Base-by-base conservation (phyloP, 1,139 yeast species). In the Geotrichum australiense region DNA sequence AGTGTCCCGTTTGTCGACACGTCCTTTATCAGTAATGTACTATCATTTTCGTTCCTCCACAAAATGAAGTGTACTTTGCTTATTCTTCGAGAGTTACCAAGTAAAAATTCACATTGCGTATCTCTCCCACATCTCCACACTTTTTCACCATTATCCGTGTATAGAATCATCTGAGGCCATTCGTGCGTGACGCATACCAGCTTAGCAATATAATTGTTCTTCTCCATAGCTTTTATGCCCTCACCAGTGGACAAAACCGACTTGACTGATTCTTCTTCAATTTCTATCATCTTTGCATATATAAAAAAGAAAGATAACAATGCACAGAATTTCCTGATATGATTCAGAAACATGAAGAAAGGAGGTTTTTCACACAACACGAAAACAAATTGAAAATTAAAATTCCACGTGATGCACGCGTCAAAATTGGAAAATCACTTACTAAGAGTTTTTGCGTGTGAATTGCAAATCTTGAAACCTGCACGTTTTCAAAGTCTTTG, bases 91-190 rank as follows among this genome's bases (percentile, higher is more conserved):
- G 86, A 75, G 31, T 75, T 70, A 2, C 75, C 76, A 37, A 80
- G 68, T 42, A 71, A 64, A 55, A 85, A 86, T 47, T 81, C 82
- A 45, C 84, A 81, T 14, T 63, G 59, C 1, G 58, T 58, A 47
- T 81, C 76, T 47, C 97, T 70, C 0, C 97, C 97, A 61, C 86
- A 78, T 1, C 68, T 58, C 96, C 96, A 89, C 94, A 87, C 35
- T 73, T 86, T 25, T 84, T 86, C 95, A 69, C 87, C 45, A 96
- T 20, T 16, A 15, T 39, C 33, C 19, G 29, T 38, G 15, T 40
- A 35, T 6, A 46, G 38, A n/a, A 34, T 22, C 28, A 46, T 38
- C 15, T 33, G 36, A 4, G 42, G 36, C 19, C 33, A 29, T 18
- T 43, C 36, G 27, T 42, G 47, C 11, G 48, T 40, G 12, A 37